Conservation (phyloP, 176 grass and related monocot species). For the Triticum turgidum region DNA sequence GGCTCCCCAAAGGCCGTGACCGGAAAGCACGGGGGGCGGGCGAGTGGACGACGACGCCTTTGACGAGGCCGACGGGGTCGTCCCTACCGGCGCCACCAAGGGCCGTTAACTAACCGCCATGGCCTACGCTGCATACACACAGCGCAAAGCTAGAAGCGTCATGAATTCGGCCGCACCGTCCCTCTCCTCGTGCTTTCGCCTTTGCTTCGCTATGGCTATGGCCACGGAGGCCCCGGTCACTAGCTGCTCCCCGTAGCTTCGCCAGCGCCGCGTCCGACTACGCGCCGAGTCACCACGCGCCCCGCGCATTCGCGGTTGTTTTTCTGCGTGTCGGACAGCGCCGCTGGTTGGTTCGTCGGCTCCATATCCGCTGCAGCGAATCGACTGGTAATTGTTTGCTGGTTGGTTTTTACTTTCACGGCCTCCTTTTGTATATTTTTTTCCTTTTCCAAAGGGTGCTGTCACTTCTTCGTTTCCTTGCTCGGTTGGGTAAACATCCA, state of each 20-base stretch:
- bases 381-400: background rate
- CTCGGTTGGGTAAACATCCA: background rate
- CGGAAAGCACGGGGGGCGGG: background rate
- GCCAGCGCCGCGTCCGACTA: slow-evolving; percentile 11
- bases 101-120: background rate
- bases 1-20: slow-evolving; percentile 17
- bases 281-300: background rate
- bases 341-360: background rate
- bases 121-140: background rate
- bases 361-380: background rate
- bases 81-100: background rate
- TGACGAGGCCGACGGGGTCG: background rate
- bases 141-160: background rate
- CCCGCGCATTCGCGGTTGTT: background rate
- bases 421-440: background rate
- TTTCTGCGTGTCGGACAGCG: background rate
- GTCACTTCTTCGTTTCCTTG: background rate
- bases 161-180: background rate
- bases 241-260: background rate
- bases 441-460: background rate
- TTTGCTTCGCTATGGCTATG: background rate
- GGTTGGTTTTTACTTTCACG: background rate
- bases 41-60: background rate
- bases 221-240: slow-evolving; percentile 3
- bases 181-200: background rate